Percentiles rank a stretch among this genome's conserved stretches.
Evolutionary conservation across 306 rosid genomes (phyloP).

Genomic region (Sechiopsis laciniata): DNA sequence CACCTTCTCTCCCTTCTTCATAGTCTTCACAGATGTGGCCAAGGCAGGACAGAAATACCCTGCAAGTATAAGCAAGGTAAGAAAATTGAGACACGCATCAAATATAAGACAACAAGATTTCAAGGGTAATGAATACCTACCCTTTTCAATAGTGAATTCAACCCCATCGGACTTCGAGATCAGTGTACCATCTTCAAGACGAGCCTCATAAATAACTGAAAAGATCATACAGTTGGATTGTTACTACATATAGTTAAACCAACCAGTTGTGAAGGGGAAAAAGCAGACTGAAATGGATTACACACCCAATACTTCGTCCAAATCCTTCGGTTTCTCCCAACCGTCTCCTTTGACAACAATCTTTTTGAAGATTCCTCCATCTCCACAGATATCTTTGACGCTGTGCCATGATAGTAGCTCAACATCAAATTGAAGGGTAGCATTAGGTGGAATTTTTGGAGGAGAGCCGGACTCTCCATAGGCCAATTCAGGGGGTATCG

Average conservation of each 20-base stretch:
- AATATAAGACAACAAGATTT: neutral
- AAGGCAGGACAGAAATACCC: constrained; percentile 77
- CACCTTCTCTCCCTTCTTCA: constrained; percentile 83
- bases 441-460: constrained; percentile 75
- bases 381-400: constrained; percentile 70
- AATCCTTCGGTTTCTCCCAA: constrained; percentile 76
- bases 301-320: constrained; percentile 57
- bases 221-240: neutral
- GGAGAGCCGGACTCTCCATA: constrained; percentile 68
- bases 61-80: constrained; percentile 24
- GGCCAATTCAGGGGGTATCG: constrained; percentile 33
- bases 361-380: constrained; percentile 73
- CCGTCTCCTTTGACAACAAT: constrained; percentile 55
- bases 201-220: constrained; percentile 69
- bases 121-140: constrained; percentile 22
- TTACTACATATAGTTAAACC: neutral
- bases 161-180: constrained; percentile 66
- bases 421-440: constrained; percentile 74
- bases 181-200: constrained; percentile 63
- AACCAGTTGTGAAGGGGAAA: neutral
- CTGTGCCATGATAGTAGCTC: constrained; percentile 75
- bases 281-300: neutral
- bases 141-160: constrained; percentile 63
- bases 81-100: neutral
- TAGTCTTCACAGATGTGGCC: constrained; percentile 68